Evolutionary conservation across 2,329 filamentous ascomycete species (phyloP).

Genomic region (Claviceps spartinae): DNA sequence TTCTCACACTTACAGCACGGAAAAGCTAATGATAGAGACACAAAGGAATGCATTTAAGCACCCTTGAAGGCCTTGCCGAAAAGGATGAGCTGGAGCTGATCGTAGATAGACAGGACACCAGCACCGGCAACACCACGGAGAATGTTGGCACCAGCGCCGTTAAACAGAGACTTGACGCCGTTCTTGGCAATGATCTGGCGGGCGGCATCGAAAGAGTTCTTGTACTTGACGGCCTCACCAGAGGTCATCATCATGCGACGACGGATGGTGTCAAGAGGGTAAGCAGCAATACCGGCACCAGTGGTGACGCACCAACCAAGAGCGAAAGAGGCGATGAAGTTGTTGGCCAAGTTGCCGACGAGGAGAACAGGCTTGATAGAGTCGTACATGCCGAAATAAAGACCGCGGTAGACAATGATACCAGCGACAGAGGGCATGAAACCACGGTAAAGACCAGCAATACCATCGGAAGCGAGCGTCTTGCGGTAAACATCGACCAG

Average conservation of each 20-base stretch:
- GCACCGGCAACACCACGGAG: constrained; percentile 99
- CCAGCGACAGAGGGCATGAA: constrained; percentile 98
- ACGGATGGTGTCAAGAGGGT: constrained; percentile 99
- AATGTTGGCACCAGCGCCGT: constrained; percentile 99
- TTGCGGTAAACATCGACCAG: constrained; percentile 99
- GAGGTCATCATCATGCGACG: constrained; percentile 99
- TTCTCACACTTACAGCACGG: constrained; percentile 17
- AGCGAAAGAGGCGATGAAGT: constrained; percentile 98
- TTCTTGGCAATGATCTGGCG: constrained; percentile 95
- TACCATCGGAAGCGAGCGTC: constrained; percentile 96
- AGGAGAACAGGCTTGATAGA: constrained; percentile 99
- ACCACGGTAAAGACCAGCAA: constrained; percentile 99
- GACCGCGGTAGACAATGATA: constrained; percentile 99
- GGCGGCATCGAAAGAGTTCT: constrained; percentile 86
- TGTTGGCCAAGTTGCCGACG: constrained; percentile 79
- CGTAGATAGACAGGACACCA: constrained; percentile 99
- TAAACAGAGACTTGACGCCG: constrained; percentile 98
- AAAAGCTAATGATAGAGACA: constrained; percentile 28
- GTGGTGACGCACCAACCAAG: constrained; percentile 99
- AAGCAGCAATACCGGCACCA: constrained; percentile 99
- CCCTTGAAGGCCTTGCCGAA: constrained; percentile 99
- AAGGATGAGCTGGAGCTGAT: constrained; percentile 96
- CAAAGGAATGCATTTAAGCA: constrained; percentile 26
- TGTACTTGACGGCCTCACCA: constrained; percentile 99
- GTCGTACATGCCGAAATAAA: constrained; percentile 99